phyloP scores from a whole-genome alignment of 352 stramenopile species.

The Phytophthora capsici region DNA sequence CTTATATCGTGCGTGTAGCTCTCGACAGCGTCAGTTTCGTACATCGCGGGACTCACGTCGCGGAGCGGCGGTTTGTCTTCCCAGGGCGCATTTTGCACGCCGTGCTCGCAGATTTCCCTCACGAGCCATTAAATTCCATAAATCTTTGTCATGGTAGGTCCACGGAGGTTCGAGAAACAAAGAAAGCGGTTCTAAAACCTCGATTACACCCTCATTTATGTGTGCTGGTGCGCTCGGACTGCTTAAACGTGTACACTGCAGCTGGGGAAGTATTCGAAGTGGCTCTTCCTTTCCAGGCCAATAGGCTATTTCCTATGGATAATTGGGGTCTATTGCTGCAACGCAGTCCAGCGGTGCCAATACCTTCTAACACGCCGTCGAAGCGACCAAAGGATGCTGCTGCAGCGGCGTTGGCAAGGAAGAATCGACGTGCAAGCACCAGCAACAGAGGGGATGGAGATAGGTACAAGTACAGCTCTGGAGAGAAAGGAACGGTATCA shows the following conservation, averaged over 20 bases:
- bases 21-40: slow-evolving; percentile 64
- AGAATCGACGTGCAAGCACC: slow-evolving; percentile 43
- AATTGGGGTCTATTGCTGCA: slow-evolving; percentile 64
- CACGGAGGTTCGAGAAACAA: not conserved
- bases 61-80: slow-evolving; percentile 72
- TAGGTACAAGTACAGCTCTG: slow-evolving; percentile 37
- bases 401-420: slow-evolving; percentile 32
- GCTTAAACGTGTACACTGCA: slow-evolving; percentile 69
- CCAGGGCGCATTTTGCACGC: slow-evolving; percentile 62
- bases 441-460: slow-evolving; percentile 46
- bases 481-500: slow-evolving; percentile 13
- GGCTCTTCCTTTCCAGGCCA: slow-evolving; percentile 76
- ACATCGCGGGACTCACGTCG: slow-evolving; percentile 55
- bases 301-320: slow-evolving; percentile 55
- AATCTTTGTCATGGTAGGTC: not conserved
- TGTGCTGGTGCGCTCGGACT: slow-evolving; percentile 72
- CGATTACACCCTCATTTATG: slow-evolving; percentile 51
- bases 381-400: slow-evolving; percentile 39
- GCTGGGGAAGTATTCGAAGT: slow-evolving; percentile 76
- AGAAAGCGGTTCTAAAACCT: slow-evolving; percentile 16
- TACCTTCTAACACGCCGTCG: slow-evolving; percentile 28
- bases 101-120: slow-evolving; percentile 53
- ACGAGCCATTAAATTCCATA: slow-evolving; percentile 6
- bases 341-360: slow-evolving; percentile 44
- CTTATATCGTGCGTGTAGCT: slow-evolving; percentile 48